These are phyloP conservation scores for Termitomyces sp. DNA, from an alignment of 768 basidiomycete genomes.

Conservation along the genomic window DNA sequence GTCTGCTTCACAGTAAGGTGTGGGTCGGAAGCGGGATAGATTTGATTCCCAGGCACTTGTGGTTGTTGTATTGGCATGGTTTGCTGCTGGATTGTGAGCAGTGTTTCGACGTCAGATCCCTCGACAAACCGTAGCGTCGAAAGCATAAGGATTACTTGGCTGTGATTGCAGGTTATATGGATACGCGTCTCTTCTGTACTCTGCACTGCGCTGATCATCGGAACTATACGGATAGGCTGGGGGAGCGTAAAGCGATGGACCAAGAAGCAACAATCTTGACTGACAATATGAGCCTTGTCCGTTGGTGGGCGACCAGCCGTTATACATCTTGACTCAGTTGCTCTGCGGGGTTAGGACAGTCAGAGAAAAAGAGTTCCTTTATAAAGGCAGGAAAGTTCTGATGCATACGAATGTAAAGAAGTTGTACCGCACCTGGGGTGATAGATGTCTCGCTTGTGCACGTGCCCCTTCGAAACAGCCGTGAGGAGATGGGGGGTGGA, in stretches of 20 bases:
- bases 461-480: constrained; percentile 12
- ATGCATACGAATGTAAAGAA: constrained; percentile 9
- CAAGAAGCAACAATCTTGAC: not conserved
- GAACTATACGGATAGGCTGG: constrained; percentile 9
- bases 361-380: constrained; percentile 1
- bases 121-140: constrained; percentile 8
- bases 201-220: constrained; percentile 4
- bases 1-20: constrained; percentile 18
- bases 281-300: constrained; percentile 6
- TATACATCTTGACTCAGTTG: constrained; percentile 10
- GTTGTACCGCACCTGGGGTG: constrained; percentile 1
- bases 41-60: constrained; percentile 4
- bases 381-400: not conserved
- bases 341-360: not conserved
- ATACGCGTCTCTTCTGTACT: not conserved
- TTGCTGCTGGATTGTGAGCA: constrained; percentile 5
- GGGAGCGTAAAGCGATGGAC: not conserved
- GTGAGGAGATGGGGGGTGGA: constrained; percentile 10
- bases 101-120: not conserved
- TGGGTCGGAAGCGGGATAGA: constrained; percentile 11
- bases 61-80: not conserved
- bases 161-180: not conserved
- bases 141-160: constrained; percentile 6
- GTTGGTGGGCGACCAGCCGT: constrained; percentile 8
- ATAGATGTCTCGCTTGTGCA: constrained; percentile 3